These are phyloP conservation scores for Pholiota conissans DNA, from an alignment of 768 basidiomycete genomes.

Conservation along the genomic window DNA sequence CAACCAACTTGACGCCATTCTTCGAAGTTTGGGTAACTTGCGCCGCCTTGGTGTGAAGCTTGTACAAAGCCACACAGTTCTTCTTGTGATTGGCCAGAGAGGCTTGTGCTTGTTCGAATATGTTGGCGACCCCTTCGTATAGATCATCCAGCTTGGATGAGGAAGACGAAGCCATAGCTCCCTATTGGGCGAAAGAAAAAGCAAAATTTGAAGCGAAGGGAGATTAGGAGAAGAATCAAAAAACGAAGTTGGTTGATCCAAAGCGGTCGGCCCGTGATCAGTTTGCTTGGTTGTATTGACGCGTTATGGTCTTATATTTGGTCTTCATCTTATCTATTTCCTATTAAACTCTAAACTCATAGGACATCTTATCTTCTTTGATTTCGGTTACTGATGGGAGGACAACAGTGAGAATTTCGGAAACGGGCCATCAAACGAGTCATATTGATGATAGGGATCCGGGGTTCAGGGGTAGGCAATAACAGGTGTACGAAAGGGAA, in stretches of 20 bases:
- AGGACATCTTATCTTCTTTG: conserved; percentile 1
- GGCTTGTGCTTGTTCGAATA: conserved; percentile 80
- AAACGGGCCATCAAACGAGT: conserved; percentile 19
- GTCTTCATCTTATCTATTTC: conserved; percentile 15
- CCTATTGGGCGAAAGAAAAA: not conserved
- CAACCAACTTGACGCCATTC: conserved; percentile 51
- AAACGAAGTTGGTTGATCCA: conserved; percentile 15
- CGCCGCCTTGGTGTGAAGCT: conserved; percentile 72
- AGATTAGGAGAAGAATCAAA: conserved; percentile 9
- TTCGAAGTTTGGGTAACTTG: conserved; percentile 50
- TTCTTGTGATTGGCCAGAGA: conserved; percentile 90
- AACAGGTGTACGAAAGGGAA: not conserved
- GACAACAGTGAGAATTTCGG: conserved; percentile 10
- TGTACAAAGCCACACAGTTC: conserved; percentile 85
- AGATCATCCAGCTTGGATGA: conserved; percentile 28
- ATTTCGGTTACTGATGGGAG: not conserved
- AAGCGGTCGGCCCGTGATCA: conserved; percentile 13
- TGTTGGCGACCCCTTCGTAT: conserved; percentile 33
- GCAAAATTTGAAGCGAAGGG: not conserved
- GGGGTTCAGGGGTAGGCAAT: conserved; percentile 11
- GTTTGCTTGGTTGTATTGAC: conserved; percentile 19
- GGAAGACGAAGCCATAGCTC: conserved; percentile 24
- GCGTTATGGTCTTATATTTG: conserved; percentile 25
- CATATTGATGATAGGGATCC: conserved; percentile 13
- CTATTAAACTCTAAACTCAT: not conserved